These are phyloP conservation scores for Eucalyptus tenuipes DNA, from an alignment of 345 rosid species.

Conservation along the genomic window DNA sequence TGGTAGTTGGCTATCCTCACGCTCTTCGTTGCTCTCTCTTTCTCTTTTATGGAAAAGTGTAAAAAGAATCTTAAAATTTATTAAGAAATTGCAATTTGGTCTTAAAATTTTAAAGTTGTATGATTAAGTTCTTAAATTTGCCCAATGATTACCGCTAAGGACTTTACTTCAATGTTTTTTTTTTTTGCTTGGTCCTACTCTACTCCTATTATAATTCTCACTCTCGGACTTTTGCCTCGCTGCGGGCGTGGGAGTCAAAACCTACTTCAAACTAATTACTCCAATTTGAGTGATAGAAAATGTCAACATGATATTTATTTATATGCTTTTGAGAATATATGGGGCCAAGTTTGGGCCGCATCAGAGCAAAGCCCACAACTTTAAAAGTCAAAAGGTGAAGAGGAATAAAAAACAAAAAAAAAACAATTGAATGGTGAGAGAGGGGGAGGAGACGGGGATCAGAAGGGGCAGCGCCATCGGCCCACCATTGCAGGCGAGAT, in stretches of 20 bases:
- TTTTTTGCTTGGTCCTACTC: too few relatives aligned
- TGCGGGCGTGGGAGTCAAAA: too few relatives aligned
- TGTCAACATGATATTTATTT: fast-evolving
- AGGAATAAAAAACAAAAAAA: not conserved
- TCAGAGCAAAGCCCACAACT: not conserved
- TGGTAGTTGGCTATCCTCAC: not conserved
- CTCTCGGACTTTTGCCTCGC: too few relatives aligned
- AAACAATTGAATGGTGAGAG: not conserved
- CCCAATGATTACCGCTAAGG: not conserved
- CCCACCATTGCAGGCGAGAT: not conserved
- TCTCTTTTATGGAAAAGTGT: not conserved
- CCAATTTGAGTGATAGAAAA: not conserved
- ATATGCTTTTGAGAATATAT: not conserved
- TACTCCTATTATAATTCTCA: too few relatives aligned
- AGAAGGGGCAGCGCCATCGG: not conserved
- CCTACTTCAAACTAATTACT: too few relatives aligned
- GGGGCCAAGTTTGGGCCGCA: not conserved
- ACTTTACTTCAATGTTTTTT: not conserved
- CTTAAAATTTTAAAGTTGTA: not conserved
- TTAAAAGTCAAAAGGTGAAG: not conserved
- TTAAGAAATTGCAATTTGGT: not conserved
- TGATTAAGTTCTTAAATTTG: not conserved
- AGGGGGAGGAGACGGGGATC: not conserved
- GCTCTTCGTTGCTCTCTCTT: not conserved
- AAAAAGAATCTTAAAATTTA: not conserved